These are phyloP conservation scores for Rhynchospora breviuscula DNA, from an alignment of 176 grass and related monocot species.

Conservation along the genomic window DNA sequence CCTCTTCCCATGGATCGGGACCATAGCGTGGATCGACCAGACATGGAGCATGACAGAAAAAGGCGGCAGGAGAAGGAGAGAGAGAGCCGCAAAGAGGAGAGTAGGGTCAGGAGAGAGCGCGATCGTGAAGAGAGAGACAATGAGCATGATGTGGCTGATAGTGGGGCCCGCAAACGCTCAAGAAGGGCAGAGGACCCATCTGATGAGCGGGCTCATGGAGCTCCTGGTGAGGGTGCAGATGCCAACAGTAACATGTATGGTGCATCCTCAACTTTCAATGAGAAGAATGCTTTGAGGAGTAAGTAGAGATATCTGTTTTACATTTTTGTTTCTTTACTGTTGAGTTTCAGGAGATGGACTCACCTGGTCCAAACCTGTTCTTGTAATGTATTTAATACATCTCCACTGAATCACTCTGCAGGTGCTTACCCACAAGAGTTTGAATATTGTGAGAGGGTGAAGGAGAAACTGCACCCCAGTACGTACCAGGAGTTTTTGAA, in stretches of 20 bases:
- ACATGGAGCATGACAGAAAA: slow-evolving; percentile 77
- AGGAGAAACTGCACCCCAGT: slow-evolving; percentile 93
- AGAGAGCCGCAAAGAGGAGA: slow-evolving; percentile 79
- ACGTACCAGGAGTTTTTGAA: slow-evolving; percentile 98
- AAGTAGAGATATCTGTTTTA: slow-evolving; percentile 31
- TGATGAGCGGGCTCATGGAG: background rate
- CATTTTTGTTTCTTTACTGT: slow-evolving; percentile 4
- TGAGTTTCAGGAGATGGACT: slow-evolving; percentile 1
- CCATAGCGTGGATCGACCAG: slow-evolving; percentile 78
- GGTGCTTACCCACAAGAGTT: slow-evolving; percentile 81
- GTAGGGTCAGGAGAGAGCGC: slow-evolving; percentile 57
- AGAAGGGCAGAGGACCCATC: slow-evolving; percentile 45
- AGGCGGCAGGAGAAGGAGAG: slow-evolving; percentile 64
- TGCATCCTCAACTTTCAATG: slow-evolving; percentile 77
- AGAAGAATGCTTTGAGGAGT: slow-evolving; percentile 93
- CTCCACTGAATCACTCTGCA: slow-evolving; percentile 33
- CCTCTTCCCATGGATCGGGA: slow-evolving; percentile 57
- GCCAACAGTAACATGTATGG: slow-evolving; percentile 33
- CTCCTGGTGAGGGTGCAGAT: slow-evolving; percentile 3
- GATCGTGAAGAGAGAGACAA: slow-evolving; percentile 81
- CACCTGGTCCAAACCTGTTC: background rate
- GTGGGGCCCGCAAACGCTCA: slow-evolving; percentile 50
- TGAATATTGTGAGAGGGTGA: slow-evolving; percentile 86
- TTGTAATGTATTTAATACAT: slow-evolving; percentile 11
- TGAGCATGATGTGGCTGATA: slow-evolving; percentile 82